Evolutionary conservation across 148 eudicot species (phyloP).

Genomic region (Cornus controversa): DNA sequence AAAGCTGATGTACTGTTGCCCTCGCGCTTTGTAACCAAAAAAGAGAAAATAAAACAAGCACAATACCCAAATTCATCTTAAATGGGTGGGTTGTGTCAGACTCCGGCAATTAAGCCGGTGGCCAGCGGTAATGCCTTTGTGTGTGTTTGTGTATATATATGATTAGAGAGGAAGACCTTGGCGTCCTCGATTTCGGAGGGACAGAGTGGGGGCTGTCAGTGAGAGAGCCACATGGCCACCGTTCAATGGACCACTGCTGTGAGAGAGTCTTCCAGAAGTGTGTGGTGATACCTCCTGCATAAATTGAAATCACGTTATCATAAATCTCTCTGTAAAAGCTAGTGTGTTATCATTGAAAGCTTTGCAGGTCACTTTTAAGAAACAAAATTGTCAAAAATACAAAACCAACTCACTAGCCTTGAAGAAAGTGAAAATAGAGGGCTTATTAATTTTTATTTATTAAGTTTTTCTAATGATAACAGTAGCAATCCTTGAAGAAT

Average conservation of each 20-base stretch:
- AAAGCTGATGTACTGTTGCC: slow-evolving; percentile 23
- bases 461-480: too few relatives aligned
- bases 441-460: too few relatives aligned
- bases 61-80: too few relatives aligned
- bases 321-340: not conserved
- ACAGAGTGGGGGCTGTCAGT: slow-evolving; percentile 95
- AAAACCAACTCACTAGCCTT: not conserved
- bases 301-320: not conserved
- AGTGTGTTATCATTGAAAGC: slow-evolving; percentile 8
- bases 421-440: slow-evolving; percentile 2
- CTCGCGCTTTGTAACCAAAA: slow-evolving; percentile 11
- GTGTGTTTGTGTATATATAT: too few relatives aligned
- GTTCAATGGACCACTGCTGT: slow-evolving; percentile 90
- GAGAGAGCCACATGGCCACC: slow-evolving; percentile 81
- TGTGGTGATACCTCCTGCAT: slow-evolving; percentile 95
- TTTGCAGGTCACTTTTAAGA: not conserved
- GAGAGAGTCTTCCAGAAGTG: slow-evolving; percentile 90
- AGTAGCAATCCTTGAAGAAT: too few relatives aligned
- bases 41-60: not conserved
- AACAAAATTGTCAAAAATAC: not conserved
- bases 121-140: not conserved
- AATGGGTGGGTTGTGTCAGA: slow-evolving; percentile 5
- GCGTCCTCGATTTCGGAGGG: slow-evolving; percentile 86
- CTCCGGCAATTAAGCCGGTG: slow-evolving; percentile 12
- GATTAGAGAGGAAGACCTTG: slow-evolving; percentile 46